These are phyloP conservation scores for Sphaerosporella brunnea DNA, from an alignment of 495 filamentous ascomycete genomes.

Conservation along the genomic window DNA sequence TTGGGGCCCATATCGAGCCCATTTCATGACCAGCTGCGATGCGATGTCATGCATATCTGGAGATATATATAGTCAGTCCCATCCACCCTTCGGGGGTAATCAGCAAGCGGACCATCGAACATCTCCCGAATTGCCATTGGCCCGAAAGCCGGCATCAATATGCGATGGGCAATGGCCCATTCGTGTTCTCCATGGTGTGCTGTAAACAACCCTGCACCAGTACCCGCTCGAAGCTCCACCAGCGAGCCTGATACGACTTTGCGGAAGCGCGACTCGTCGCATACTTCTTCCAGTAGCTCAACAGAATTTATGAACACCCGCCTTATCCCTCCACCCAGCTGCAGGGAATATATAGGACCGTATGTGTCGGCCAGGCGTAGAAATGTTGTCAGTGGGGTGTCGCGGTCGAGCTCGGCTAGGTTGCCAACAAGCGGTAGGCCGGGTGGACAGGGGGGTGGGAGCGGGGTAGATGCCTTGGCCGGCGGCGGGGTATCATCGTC, in stretches of 20 bases:
- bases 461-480: not conserved
- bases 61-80: no score
- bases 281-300: constrained; percentile 45
- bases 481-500: not conserved
- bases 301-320: constrained; percentile 33
- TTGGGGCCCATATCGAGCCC: constrained; percentile 45
- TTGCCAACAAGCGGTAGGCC: constrained; percentile 54
- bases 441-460: constrained; percentile 43
- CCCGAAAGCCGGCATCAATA: constrained; percentile 52
- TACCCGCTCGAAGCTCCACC: constrained; percentile 38
- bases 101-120: constrained; percentile 36
- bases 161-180: constrained; percentile 57
- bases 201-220: constrained; percentile 53
- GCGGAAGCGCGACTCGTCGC: constrained; percentile 47
- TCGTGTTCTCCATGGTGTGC: constrained; percentile 42
- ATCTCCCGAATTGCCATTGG: constrained; percentile 50
- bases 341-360: constrained; percentile 31
- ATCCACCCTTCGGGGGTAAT: not conserved
- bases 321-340: constrained; percentile 26
- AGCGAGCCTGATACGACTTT: constrained; percentile 37
- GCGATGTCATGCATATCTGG: constrained; percentile 57
- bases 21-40: constrained; percentile 53
- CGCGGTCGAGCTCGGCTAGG: constrained; percentile 42
- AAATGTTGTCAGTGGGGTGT: constrained; percentile 45
- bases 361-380: constrained; percentile 47